These are phyloP conservation scores for Lagerstroemia fauriei DNA, from an alignment of 441 rosid genomes.

Conservation along the genomic window DNA sequence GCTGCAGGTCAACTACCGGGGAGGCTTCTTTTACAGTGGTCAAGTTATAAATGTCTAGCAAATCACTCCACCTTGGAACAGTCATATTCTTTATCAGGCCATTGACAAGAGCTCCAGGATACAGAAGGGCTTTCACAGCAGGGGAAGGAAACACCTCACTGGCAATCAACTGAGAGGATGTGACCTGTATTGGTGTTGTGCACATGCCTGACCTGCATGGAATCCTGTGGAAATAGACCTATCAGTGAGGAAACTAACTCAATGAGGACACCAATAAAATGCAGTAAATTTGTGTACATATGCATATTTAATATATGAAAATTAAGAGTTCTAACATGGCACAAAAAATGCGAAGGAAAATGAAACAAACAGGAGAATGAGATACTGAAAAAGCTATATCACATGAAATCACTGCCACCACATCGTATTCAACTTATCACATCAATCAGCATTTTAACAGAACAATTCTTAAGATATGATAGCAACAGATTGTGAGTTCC, in stretches of 20 bases:
- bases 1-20: slow-evolving; percentile 79
- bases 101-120: slow-evolving; percentile 77
- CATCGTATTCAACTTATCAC: not conserved
- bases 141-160: slow-evolving; percentile 85
- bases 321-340: not conserved
- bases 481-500: not conserved
- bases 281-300: not conserved
- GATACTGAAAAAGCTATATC: not conserved
- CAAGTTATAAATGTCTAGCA: slow-evolving; percentile 67
- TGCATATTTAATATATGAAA: not conserved
- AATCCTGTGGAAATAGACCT: slow-evolving; percentile 46
- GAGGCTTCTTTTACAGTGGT: slow-evolving; percentile 70
- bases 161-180: slow-evolving; percentile 86
- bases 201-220: slow-evolving; percentile 94
- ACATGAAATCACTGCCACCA: not conserved
- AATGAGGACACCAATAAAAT: not conserved
- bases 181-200: slow-evolving; percentile 77
- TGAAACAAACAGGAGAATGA: not conserved
- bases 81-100: slow-evolving; percentile 58
- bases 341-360: not conserved
- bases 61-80: slow-evolving; percentile 70
- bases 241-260: not conserved
- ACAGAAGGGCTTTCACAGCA: slow-evolving; percentile 68
- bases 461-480: not conserved
- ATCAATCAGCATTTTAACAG: not conserved